phyloP scores from a whole-genome alignment of 257 asterid species.

The Hygrophila difformis region DNA sequence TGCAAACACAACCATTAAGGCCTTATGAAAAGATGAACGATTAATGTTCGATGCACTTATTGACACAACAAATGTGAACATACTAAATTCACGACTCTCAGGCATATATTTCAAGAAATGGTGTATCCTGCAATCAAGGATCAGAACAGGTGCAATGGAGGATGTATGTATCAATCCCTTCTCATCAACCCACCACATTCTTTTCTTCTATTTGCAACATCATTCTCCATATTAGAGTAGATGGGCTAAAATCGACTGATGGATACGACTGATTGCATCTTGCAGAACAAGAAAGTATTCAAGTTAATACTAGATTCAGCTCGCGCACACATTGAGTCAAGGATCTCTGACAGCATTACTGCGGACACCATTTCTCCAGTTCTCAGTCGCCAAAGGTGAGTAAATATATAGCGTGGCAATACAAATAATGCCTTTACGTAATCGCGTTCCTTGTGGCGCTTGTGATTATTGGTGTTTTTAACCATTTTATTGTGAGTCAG shows the following conservation, averaged over 20 bases:
- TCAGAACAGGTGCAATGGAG: constrained; percentile 53
- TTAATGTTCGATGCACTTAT: no score
- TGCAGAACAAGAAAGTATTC: constrained; percentile 82
- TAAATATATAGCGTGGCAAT: no score
- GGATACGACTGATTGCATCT: constrained; percentile 3
- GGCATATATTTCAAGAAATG: constrained; percentile 91
- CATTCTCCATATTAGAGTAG: neutral
- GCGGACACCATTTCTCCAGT: constrained; percentile 19
- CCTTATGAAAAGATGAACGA: neutral
- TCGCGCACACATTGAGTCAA: constrained; percentile 43
- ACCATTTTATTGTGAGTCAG: no score
- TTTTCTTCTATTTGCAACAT: neutral
- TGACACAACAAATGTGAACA: neutral
- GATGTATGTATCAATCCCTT: constrained; percentile 49
- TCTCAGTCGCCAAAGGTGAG: constrained; percentile 15
- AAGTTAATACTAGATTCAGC: constrained; percentile 63
- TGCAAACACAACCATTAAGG: neutral
- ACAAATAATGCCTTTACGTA: no score
- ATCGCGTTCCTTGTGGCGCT: no score
- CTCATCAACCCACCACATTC: neutral
- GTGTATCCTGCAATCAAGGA: constrained; percentile 86
- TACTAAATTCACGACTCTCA: constrained; percentile 17
- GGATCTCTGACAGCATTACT: constrained; percentile 27
- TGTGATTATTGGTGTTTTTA: no score
- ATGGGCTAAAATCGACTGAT: neutral